Evolutionary conservation across 495 filamentous ascomycete species (phyloP), one percentile per base, ranked within the genome.

Genomic region (Glutinoglossum americanum): DNA sequence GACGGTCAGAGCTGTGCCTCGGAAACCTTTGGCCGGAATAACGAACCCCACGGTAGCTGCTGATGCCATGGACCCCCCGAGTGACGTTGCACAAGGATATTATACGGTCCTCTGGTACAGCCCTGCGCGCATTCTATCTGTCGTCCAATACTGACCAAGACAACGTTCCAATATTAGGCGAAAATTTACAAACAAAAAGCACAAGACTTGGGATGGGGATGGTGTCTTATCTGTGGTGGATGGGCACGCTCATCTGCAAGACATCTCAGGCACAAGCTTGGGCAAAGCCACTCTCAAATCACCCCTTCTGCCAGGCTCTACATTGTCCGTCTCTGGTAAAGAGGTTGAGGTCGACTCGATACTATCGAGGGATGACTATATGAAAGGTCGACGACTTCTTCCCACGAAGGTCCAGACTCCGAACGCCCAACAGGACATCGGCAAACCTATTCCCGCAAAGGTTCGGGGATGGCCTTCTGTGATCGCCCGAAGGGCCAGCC

Each of bases 201-300:
- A 89, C 69, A 90, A 89, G 65, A 88, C 82, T 17, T 90, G 86
- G 82, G 85, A 89, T 66, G 84, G 85, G n/a, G 85, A 90, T 66
- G 85, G 84, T 2, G 72, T 87, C 7, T 71, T 90, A 11, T 68
- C 73, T 2, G 71, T 81, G 1, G 64, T 67, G 0, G 71, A 70
- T 17, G 82, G 83, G 6, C 77, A 75, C 62, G 83, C 80, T 13
- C 70, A 69, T 56, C 70, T 90, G 7, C 74, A 80, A 56, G 81
- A 88, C 66, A 66, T 77, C 9, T 76, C 76, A 0, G 84, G 85
- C 9, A 78, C 74, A 65, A 80, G 84, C 13, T 76, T 85, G 74
- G 85, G 85, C 19, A 75, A 72, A 51, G 70, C 70, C 10, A 68
- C 75, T 63, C 76, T 73, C 60, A 75, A 74, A 37, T 68, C 72